A percentile compares a stretch with the other conserved stretches of the same genome.
Conservation (phyloP, 495 filamentous ascomycete species). For the Tetracladium setigerum region DNA sequence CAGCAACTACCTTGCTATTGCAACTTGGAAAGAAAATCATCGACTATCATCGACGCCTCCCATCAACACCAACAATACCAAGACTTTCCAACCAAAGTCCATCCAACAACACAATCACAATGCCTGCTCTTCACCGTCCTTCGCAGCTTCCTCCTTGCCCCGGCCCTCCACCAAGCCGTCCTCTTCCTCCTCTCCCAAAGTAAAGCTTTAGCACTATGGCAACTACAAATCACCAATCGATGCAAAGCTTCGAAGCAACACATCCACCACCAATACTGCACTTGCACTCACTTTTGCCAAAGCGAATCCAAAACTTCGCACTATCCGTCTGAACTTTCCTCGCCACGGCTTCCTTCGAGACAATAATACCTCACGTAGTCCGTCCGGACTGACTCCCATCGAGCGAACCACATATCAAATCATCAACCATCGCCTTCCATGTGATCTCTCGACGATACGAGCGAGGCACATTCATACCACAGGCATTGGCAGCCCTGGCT, state of each 20-base stretch:
- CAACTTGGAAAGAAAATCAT: neutral
- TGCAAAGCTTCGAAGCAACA: constrained; percentile 8
- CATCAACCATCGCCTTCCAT: neutral
- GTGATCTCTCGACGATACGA: neutral
- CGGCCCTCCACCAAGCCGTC: constrained; percentile 74
- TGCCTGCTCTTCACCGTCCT: constrained; percentile 58
- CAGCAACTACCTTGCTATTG: neutral
- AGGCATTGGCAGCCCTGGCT: neutral
- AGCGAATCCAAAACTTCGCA: neutral
- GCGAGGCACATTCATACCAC: too few relatives aligned
- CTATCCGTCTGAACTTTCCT: too few relatives aligned
- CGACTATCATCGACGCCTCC: neutral
- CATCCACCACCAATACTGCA: too few relatives aligned
- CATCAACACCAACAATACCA: constrained; percentile 16
- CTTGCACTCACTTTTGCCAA: neutral
- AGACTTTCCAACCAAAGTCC: constrained; percentile 10
- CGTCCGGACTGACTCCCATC: neutral
- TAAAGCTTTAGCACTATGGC: constrained; percentile 39
- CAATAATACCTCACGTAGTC: too few relatives aligned
- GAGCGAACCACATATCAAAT: neutral
- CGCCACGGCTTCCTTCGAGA: too few relatives aligned
- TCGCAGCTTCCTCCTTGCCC: constrained; percentile 77
- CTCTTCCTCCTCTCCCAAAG: constrained; percentile 76
- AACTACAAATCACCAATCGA: constrained; percentile 6
- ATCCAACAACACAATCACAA: constrained; percentile 32